These are phyloP conservation scores for Teratosphaeria destructans DNA, from an alignment of 2,329 filamentous ascomycete genomes.

Conservation along the genomic window DNA sequence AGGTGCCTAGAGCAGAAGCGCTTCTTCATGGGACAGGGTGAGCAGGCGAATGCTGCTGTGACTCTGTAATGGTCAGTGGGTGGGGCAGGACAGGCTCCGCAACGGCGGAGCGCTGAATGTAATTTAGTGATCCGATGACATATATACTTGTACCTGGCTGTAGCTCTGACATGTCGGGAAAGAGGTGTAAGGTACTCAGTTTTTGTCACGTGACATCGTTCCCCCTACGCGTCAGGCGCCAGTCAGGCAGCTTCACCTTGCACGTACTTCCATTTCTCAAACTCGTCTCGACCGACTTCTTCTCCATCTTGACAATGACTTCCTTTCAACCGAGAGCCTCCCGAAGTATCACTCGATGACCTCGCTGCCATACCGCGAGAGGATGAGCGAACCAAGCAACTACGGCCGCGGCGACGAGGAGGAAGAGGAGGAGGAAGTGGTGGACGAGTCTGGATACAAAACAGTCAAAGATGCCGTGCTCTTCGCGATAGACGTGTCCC, in stretches of 20 bases:
- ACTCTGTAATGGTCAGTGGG: slow-evolving; percentile 14
- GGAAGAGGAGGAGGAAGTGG: slow-evolving; percentile 54
- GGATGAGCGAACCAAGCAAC: background rate
- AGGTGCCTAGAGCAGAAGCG: slow-evolving; percentile 68
- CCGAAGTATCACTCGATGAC: background rate
- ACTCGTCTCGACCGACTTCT: background rate
- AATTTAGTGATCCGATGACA: background rate
- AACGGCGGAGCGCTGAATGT: background rate
- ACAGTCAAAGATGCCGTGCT: slow-evolving; percentile 94
- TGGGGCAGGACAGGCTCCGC: background rate
- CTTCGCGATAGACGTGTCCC: slow-evolving; percentile 84
- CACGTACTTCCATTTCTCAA: background rate
- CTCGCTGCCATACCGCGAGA: background rate
- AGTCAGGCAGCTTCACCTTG: background rate
- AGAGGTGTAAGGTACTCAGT: background rate
- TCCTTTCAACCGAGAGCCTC: background rate
- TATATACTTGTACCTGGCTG: background rate
- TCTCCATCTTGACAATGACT: background rate
- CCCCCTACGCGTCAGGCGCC: background rate
- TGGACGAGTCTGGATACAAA: slow-evolving; percentile 70
- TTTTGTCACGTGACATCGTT: background rate
- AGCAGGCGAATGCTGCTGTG: slow-evolving; percentile 18
- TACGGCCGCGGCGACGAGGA: background rate
- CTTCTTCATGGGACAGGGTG: slow-evolving; percentile 42
- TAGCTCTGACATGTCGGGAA: background rate